Conservation (phyloP, 2,329 filamentous ascomycete species). For the Tolypocladium amazonense region DNA sequence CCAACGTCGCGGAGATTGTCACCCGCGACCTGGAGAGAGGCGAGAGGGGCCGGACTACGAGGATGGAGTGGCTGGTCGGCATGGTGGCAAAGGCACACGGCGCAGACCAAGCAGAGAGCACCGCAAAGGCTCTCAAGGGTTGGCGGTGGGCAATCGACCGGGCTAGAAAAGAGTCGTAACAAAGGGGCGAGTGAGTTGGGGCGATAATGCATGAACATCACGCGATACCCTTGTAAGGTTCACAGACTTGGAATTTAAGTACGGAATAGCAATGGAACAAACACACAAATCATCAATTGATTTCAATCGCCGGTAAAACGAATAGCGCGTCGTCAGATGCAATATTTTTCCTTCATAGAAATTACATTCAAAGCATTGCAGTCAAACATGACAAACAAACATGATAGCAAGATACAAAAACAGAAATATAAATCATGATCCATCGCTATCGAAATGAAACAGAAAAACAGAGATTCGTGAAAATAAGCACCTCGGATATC, state of each 20-base stretch:
- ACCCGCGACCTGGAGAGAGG: conserved; percentile 23
- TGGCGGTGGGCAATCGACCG: conserved; percentile 13
- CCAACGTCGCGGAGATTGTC: conserved; percentile 14
- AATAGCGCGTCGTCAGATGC: neutral
- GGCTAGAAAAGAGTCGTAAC: too few relatives aligned
- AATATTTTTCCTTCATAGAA: neutral
- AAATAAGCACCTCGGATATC: neutral
- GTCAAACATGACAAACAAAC: neutral
- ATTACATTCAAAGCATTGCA: neutral
- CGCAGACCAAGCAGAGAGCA: conserved; percentile 7
- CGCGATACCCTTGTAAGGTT: neutral
- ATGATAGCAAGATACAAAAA: neutral
- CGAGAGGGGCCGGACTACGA: conserved; percentile 17
- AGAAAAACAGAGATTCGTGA: neutral
- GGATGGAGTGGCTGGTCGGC: conserved; percentile 18
- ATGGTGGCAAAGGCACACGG: conserved; percentile 13
- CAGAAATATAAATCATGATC: neutral
- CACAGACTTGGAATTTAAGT: neutral
- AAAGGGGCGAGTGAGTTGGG: neutral
- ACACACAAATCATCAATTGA: neutral
- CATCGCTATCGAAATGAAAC: neutral
- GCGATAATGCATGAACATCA: neutral
- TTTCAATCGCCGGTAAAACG: neutral
- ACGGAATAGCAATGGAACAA: neutral
- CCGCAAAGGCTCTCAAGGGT: conserved; percentile 7